Conservation (phyloP, 805 yeast genomes). For the Candida germanica region DNA sequence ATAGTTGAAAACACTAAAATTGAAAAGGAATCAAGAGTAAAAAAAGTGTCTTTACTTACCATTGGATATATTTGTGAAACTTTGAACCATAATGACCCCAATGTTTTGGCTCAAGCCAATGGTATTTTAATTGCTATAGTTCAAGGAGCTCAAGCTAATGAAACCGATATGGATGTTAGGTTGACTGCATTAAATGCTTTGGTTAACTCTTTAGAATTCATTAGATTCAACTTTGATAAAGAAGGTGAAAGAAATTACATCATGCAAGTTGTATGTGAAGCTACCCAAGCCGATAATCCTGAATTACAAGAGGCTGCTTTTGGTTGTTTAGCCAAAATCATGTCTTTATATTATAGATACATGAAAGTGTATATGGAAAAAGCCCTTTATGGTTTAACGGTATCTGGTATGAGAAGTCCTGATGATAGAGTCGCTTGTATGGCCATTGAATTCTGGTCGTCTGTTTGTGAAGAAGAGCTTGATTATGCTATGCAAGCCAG, state of each 20-base stretch:
- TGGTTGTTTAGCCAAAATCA: slow-evolving; percentile 90
- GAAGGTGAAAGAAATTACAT: slow-evolving; percentile 96
- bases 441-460: slow-evolving; percentile 99
- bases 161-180: slow-evolving; percentile 71
- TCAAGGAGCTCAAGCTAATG: slow-evolving; percentile 89
- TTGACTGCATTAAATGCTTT: slow-evolving; percentile 90
- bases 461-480: slow-evolving; percentile 98
- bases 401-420: slow-evolving; percentile 81
- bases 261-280: slow-evolving; percentile 99
- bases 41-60: slow-evolving; percentile 81
- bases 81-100: slow-evolving; percentile 79
- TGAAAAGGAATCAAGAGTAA: slow-evolving; percentile 73
- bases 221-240: slow-evolving; percentile 80
- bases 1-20: slow-evolving; percentile 84
- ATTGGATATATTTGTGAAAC: slow-evolving; percentile 96
- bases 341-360: slow-evolving; percentile 81
- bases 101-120: slow-evolving; percentile 78
- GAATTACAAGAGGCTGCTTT: slow-evolving; percentile 92
- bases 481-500: slow-evolving; percentile 70
- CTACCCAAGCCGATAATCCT: slow-evolving; percentile 82
- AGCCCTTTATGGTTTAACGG: slow-evolving; percentile 87
- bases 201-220: slow-evolving; percentile 86
- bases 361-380: slow-evolving; percentile 97
- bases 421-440: slow-evolving; percentile 90
- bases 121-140: slow-evolving; percentile 94